Conservation (phyloP, 345 rosid species). For the Brassica juncea region DNA sequence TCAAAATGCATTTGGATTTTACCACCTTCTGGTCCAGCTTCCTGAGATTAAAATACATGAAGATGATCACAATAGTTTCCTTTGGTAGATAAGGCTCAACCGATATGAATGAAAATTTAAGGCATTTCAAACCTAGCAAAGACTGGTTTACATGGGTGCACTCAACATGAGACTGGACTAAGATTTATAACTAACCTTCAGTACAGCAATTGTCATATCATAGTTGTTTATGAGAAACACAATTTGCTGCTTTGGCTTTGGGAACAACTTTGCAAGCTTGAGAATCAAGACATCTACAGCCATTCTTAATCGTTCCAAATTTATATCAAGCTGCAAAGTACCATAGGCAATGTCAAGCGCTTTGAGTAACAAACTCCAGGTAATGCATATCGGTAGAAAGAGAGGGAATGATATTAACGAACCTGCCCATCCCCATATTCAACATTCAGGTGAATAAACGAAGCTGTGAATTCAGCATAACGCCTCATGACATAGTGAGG, state of each 20-base stretch:
- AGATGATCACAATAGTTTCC: slow-evolving; percentile 6
- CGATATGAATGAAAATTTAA: slow-evolving; percentile 15
- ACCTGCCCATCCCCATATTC: slow-evolving; percentile 99
- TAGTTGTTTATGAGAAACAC: slow-evolving; percentile 95
- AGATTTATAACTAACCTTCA: slow-evolving; percentile 62
- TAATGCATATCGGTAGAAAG: slow-evolving; percentile 7
- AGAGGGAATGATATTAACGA: slow-evolving; percentile 25
- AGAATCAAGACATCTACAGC: slow-evolving; percentile 84
- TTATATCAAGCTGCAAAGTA: slow-evolving; percentile 83
- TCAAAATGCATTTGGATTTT: slow-evolving; percentile 89
- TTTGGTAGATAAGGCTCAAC: background rate
- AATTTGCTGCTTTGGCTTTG: slow-evolving; percentile 70
- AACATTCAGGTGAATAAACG: slow-evolving; percentile 92
- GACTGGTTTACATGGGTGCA: background rate
- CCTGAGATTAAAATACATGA: slow-evolving; percentile 48
- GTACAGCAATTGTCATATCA: slow-evolving; percentile 90
- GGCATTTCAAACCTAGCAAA: slow-evolving; percentile 12
- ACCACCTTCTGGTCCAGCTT: slow-evolving; percentile 96
- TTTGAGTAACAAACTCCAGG: slow-evolving; percentile 3
- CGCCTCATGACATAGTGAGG: slow-evolving; percentile 99
- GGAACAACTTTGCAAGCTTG: slow-evolving; percentile 78
- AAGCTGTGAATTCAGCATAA: slow-evolving; percentile 96
- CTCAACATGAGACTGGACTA: background rate
- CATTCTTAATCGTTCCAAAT: slow-evolving; percentile 92
- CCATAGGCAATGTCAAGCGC: slow-evolving; percentile 2